Conservation (phyloP, 2,329 filamentous ascomycete genomes). For the Ceratocystis cubensis region DNA sequence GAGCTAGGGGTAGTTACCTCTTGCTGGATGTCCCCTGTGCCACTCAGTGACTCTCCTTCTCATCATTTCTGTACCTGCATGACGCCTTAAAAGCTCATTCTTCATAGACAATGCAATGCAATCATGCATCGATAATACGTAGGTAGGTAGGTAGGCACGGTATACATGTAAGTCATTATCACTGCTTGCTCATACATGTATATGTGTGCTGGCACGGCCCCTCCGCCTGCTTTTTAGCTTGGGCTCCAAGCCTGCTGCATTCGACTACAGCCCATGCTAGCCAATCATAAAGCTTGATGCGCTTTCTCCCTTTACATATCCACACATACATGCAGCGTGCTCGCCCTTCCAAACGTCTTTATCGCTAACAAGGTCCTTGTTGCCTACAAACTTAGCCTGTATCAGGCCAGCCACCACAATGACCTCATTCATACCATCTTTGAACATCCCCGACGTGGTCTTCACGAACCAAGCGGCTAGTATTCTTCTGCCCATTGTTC, state of each 20-base stretch:
- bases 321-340: too few relatives aligned
- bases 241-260: neutral
- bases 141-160: too few relatives aligned
- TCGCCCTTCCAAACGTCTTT: neutral
- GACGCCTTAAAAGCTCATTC: neutral
- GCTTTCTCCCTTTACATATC: too few relatives aligned
- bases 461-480: slow-evolving; percentile 62
- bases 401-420: slow-evolving; percentile 36
- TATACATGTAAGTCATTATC: too few relatives aligned
- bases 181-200: neutral
- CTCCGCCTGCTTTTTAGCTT: neutral
- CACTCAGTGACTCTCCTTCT: neutral
- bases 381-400: neutral
- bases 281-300: neutral
- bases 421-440: slow-evolving; percentile 66
- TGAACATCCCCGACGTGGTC: slow-evolving; percentile 59
- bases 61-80: neutral
- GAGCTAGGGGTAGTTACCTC: too few relatives aligned
- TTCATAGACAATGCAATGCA: too few relatives aligned
- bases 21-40: neutral
- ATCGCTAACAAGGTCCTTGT: neutral
- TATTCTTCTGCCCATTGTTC: slow-evolving; percentile 60
- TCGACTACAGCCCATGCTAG: neutral
- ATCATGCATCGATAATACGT: too few relatives aligned
- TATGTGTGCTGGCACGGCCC: neutral